Evolutionary conservation across 495 filamentous ascomycete genomes (phyloP), one percentile per base, ranked within the genome.

Genomic region (Apodospora peruviana): DNA sequence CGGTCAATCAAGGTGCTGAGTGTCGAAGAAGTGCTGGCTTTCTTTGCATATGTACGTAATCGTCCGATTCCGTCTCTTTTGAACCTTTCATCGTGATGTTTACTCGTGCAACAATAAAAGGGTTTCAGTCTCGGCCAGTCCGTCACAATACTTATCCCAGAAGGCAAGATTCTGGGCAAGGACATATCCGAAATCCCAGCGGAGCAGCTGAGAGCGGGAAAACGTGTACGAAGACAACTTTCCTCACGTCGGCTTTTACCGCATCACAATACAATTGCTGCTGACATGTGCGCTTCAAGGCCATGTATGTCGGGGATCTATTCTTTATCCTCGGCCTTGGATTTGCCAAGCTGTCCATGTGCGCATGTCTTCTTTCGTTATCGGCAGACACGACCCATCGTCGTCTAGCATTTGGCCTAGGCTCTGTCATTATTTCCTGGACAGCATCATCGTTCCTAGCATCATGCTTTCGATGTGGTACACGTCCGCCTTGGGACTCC

Each of bases 241-340:
- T 32, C 7, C 27, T 32, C 27, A 32, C 27, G n/a, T n/a, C n/a
- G n/a, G n/a, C n/a, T n/a, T n/a, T n/a, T n/a, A n/a, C n/a, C n/a
- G n/a, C n/a, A n/a, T n/a, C n/a, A n/a, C n/a, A n/a, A n/a, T n/a
- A n/a, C n/a, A n/a, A n/a, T n/a, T 32, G 7, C 14, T 7, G 27
- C 27, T 32, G 27, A 32, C 27, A n/a, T 32, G 27, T 32, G 7
- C 7, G 14, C 27, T 14, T 7, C 7, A 7, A 32, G 27, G 27
- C 27, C 7, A 32, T 32, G 50, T 62, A 55, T n/a, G 57, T 53
- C 18, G 45, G 59, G 5, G 48, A 57, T 21, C 35, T 62, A 14
- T 45, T 62, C 5, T 62, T 52, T 22, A 48, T 62, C 8, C 21
- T 62, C 23, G 47, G 56, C 2, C 41, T 62, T 4, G 59, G 57